Conservation (phyloP, 2,329 filamentous ascomycete species). For the Xylaria sp. region DNA sequence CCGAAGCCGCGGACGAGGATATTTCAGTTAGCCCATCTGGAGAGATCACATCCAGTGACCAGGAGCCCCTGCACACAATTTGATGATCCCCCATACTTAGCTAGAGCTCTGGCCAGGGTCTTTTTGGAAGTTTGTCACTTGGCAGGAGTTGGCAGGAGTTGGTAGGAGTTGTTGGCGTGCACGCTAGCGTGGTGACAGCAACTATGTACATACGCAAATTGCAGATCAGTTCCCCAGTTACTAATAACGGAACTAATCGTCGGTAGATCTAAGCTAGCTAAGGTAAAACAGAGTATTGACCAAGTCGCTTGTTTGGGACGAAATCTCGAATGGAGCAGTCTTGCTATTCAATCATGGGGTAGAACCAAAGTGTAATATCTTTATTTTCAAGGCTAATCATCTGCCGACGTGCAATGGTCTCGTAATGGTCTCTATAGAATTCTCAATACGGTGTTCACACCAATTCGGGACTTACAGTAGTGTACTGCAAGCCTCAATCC, state of each 20-base stretch:
- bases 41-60: not conserved
- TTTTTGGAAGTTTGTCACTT: not conserved
- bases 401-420: not conserved
- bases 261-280: not conserved
- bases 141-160: slow-evolving; percentile 2
- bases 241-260: not conserved
- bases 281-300: not conserved
- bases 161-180: not conserved
- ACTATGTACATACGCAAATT: not conserved
- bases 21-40: not conserved
- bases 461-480: not conserved
- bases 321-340: not conserved
- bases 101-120: not conserved
- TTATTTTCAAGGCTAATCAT: not conserved
- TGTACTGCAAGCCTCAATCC: not conserved
- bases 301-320: not conserved
- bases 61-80: slow-evolving; percentile 11
- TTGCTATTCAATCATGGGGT: not conserved
- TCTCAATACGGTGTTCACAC: not conserved
- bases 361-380: not conserved
- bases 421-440: not conserved
- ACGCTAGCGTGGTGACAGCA: not conserved
- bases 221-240: not conserved
- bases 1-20: not conserved
- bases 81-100: slow-evolving; percentile 18